Evolutionary conservation across 352 stramenopile genomes (phyloP).

Genomic region (Pythium aristosporum): DNA sequence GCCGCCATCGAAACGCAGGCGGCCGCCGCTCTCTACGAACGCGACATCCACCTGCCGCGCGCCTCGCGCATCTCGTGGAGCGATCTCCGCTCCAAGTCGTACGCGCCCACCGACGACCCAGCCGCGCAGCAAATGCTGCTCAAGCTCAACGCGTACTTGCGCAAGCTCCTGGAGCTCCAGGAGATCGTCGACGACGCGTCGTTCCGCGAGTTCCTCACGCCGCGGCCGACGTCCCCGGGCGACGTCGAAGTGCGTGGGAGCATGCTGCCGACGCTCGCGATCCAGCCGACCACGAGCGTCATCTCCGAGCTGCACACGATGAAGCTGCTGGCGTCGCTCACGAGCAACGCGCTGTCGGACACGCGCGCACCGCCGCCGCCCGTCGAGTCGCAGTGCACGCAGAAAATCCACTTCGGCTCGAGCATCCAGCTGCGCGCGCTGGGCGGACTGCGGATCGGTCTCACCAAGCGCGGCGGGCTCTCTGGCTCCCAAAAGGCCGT

Average conservation of each 20-base stretch:
- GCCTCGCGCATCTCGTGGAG: constrained; percentile 39
- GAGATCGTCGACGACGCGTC: constrained; percentile 36
- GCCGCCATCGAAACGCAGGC: constrained; percentile 27
- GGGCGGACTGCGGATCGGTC: constrained; percentile 46
- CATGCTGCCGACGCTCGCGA: constrained; percentile 19
- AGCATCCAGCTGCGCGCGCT: constrained; percentile 44
- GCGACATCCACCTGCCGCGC: constrained; percentile 46
- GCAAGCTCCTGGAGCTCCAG: constrained; percentile 59
- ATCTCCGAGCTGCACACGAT: constrained; percentile 19
- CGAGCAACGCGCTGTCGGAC: not conserved
- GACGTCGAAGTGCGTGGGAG: constrained; percentile 26
- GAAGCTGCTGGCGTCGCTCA: constrained; percentile 14
- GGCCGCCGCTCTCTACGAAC: constrained; percentile 31
- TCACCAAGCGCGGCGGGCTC: constrained; percentile 55
- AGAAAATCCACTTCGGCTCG: constrained; percentile 44
- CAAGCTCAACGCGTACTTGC: constrained; percentile 62
- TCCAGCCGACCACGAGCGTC: constrained; percentile 9
- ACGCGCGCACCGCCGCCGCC: constrained; percentile 1
- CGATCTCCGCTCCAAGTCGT: constrained; percentile 24
- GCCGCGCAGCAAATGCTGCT: constrained; percentile 38
- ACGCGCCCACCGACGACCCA: constrained; percentile 17
- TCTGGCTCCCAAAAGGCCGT: constrained; percentile 55
- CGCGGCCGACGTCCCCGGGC: constrained; percentile 27
- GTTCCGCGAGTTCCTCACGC: constrained; percentile 53
- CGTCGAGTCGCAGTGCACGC: constrained; percentile 32